Percentiles rank a stretch among this genome's conserved stretches.
Conservation (phyloP, 2,329 filamentous ascomycete species). For the Claviceps arundinis region DNA sequence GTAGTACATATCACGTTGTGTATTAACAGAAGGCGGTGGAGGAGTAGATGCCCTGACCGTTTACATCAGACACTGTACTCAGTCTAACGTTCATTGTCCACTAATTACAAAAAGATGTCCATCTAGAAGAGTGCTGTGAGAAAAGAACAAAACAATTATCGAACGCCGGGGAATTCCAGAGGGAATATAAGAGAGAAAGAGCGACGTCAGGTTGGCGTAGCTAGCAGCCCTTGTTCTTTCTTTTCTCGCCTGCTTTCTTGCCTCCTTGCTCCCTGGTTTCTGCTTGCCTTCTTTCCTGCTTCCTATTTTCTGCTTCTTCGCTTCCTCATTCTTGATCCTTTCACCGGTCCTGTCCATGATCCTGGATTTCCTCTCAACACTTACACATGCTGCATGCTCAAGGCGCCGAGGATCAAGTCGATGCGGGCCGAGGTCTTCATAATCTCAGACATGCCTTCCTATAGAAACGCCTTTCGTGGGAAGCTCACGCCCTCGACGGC, state of each 20-base stretch:
- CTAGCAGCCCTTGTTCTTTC: no score
- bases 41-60: background rate
- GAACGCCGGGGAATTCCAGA: background rate
- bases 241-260: no score
- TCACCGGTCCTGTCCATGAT: no score
- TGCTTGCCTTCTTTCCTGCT: no score
- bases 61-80: background rate
- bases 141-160: background rate
- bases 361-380: background rate
- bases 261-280: background rate
- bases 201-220: no score
- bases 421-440: background rate
- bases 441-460: background rate
- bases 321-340: no score
- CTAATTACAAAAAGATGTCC: no score
- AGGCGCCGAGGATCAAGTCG: background rate
- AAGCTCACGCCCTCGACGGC: conserved; percentile 79
- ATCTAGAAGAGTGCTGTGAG: background rate
- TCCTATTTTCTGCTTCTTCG: no score
- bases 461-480: conserved; percentile 56
- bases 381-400: background rate
- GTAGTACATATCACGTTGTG: no score
- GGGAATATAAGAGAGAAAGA: background rate
- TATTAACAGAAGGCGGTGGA: background rate
- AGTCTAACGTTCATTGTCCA: background rate